phyloP scores from a whole-genome alignment of 495 filamentous ascomycete species.

The Thermochaetoides thermophila region DNA sequence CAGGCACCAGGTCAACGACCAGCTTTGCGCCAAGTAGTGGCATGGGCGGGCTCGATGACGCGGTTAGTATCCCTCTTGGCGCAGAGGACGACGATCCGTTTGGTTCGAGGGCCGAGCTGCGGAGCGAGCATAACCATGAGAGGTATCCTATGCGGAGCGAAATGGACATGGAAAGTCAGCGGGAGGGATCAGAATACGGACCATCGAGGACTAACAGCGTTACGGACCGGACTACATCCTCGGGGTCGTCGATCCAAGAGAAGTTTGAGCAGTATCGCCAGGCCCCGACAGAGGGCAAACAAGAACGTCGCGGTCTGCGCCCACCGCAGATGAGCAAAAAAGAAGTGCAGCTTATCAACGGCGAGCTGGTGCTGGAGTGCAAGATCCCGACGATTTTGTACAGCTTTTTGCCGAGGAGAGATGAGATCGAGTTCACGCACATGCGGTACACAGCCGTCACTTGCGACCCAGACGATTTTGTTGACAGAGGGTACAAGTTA shows the following conservation, averaged over 20 bases:
- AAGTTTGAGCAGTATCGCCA: slow-evolving; percentile 63
- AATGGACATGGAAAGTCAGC: too few species aligned
- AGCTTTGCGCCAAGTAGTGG: too few species aligned
- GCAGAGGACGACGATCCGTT: slow-evolving; percentile 61
- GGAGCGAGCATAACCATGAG: too few species aligned
- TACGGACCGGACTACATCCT: too few species aligned
- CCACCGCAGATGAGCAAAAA: slow-evolving; percentile 82
- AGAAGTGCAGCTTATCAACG: slow-evolving; percentile 90
- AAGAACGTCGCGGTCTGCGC: slow-evolving; percentile 70
- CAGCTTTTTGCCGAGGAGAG: slow-evolving; percentile 79
- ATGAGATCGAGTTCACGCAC: slow-evolving; percentile 94
- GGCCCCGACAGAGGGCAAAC: slow-evolving; percentile 69
- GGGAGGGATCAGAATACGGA: too few species aligned
- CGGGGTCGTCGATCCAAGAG: slow-evolving; percentile 36
- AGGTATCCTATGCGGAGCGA: too few species aligned
- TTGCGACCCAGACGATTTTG: slow-evolving; percentile 93
- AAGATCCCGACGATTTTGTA: slow-evolving; percentile 97
- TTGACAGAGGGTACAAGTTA: slow-evolving; percentile 74
- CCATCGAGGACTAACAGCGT: too few species aligned
- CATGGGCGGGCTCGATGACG: too few species aligned
- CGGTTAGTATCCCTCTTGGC: slow-evolving; percentile 43
- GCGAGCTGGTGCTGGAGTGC: slow-evolving; percentile 93
- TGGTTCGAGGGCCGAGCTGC: slow-evolving; percentile 40
- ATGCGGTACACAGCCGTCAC: slow-evolving; percentile 99
- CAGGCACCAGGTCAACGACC: too few species aligned